phyloP scores from a whole-genome alignment of 2,329 filamentous ascomycete genomes.

The Exserohilum turcica region DNA sequence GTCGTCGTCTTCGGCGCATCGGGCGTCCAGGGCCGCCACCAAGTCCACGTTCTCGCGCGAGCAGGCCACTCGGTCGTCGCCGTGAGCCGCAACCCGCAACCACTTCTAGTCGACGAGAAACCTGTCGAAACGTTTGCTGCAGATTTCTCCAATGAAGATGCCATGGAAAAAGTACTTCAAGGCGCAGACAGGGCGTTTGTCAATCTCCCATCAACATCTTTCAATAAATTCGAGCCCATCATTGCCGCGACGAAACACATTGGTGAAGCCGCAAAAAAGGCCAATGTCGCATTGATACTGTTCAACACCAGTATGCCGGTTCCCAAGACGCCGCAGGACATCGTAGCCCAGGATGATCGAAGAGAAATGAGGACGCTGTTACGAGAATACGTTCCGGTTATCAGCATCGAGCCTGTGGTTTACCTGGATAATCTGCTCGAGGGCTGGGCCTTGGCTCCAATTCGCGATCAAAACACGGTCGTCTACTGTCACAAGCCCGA shows the following conservation, averaged over 20 bases:
- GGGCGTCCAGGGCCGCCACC: slow-evolving; percentile 37
- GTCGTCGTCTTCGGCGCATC: slow-evolving; percentile 39
- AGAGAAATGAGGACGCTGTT: slow-evolving; percentile 40
- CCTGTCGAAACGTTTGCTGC: slow-evolving; percentile 24
- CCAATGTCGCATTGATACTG: slow-evolving; percentile 24
- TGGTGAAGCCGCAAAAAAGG: slow-evolving; percentile 22
- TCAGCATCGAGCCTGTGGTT: slow-evolving; percentile 48
- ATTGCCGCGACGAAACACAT: slow-evolving; percentile 29
- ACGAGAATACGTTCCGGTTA: slow-evolving; percentile 37
- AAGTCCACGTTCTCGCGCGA: slow-evolving; percentile 31
- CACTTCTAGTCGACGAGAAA: slow-evolving; percentile 19
- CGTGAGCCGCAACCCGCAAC: slow-evolving; percentile 31
- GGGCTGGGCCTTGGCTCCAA: slow-evolving; percentile 47
- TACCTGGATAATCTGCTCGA: slow-evolving; percentile 50
- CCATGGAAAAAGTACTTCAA: slow-evolving; percentile 22
- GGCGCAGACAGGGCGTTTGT: slow-evolving; percentile 31
- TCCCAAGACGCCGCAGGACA: slow-evolving; percentile 25
- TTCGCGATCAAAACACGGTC: slow-evolving; percentile 43
- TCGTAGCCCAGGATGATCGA: slow-evolving; percentile 39
- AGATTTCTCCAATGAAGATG: slow-evolving; percentile 27
- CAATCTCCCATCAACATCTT: slow-evolving; percentile 38
- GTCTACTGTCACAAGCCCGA: slow-evolving; percentile 50
- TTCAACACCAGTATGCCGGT: slow-evolving; percentile 43
- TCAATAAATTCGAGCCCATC: slow-evolving; percentile 34
- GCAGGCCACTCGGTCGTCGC: slow-evolving; percentile 36